Percentiles rank a stretch among this genome's conserved stretches.
phyloP scores from a whole-genome alignment of 192 early-diverging fungal species.

The Geranomyces variabilis region DNA sequence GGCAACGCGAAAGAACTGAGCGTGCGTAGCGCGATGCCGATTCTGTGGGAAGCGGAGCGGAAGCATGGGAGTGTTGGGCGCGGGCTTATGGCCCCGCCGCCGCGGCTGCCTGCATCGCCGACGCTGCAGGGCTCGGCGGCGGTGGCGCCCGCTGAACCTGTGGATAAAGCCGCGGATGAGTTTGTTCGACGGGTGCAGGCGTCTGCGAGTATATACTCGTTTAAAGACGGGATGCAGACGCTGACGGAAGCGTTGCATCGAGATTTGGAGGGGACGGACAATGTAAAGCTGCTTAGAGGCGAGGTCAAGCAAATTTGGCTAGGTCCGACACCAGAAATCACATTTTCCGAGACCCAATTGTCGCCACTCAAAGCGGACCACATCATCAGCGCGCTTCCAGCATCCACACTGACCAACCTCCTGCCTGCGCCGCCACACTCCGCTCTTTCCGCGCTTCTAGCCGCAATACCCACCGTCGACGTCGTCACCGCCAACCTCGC shows the following conservation, averaged over 20 bases:
- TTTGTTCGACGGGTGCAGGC: slow-evolving; percentile 61
- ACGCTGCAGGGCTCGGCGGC: not conserved
- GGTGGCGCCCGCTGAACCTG: slow-evolving; percentile 13
- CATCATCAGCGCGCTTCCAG: slow-evolving; percentile 73
- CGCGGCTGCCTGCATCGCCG: no score
- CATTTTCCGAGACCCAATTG: not conserved
- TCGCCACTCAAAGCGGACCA: slow-evolving; percentile 45
- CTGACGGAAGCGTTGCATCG: slow-evolving; percentile 61
- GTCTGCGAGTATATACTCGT: slow-evolving; percentile 78
- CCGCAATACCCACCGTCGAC: slow-evolving; percentile 67
- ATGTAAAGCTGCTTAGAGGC: slow-evolving; percentile 62
- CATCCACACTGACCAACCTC: slow-evolving; percentile 51
- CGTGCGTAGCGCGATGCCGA: slow-evolving; percentile 71
- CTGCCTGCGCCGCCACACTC: slow-evolving; percentile 28
- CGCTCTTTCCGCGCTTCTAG: slow-evolving; percentile 45
- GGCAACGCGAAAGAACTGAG: slow-evolving; percentile 80
- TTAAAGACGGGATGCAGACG: slow-evolving; percentile 76
- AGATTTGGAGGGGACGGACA: slow-evolving; percentile 52
- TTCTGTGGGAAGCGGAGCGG: slow-evolving; percentile 72
- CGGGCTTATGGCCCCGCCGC: slow-evolving; percentile 16
- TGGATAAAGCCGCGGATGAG: slow-evolving; percentile 46
- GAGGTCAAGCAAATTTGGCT: slow-evolving; percentile 46
- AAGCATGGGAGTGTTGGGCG: slow-evolving; percentile 56
- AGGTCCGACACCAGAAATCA: not conserved
- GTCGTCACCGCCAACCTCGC: slow-evolving; percentile 88